Percentiles rank a stretch among this genome's conserved stretches.
Evolutionary conservation across 2,329 filamentous ascomycete genomes (phyloP).

Genomic region (Alternaria sp.): DNA sequence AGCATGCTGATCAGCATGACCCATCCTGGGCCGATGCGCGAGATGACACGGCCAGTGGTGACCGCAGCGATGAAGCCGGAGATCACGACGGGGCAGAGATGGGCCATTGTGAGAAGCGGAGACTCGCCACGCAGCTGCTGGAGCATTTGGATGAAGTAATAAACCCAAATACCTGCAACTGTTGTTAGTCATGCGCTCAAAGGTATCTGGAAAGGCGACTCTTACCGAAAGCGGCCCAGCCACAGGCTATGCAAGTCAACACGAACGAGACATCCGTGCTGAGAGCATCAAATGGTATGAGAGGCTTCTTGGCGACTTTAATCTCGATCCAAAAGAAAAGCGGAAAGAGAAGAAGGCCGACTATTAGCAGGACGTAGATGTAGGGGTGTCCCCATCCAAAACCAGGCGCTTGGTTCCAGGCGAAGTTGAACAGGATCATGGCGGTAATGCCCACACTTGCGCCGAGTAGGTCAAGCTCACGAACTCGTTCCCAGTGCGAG

Average conservation of each 20-base stretch:
- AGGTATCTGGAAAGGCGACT: not conserved
- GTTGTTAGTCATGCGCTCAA: not conserved
- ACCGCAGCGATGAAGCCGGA: slow-evolving; percentile 44
- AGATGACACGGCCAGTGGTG: slow-evolving; percentile 39
- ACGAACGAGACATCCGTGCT: slow-evolving; percentile 62
- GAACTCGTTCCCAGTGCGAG: slow-evolving; percentile 29
- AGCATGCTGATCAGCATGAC: slow-evolving; percentile 44
- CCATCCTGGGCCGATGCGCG: slow-evolving; percentile 33
- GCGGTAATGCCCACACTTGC: slow-evolving; percentile 59
- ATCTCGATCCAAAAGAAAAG: slow-evolving; percentile 63
- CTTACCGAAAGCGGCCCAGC: slow-evolving; percentile 46
- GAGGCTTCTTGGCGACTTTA: slow-evolving; percentile 55
- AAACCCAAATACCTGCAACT: slow-evolving; percentile 34
- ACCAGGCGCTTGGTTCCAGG: slow-evolving; percentile 69
- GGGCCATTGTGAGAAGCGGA: slow-evolving; percentile 37
- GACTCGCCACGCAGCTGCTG: slow-evolving; percentile 30
- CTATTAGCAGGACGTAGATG: slow-evolving; percentile 63
- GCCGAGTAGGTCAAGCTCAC: slow-evolving; percentile 54
- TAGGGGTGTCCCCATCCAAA: slow-evolving; percentile 65
- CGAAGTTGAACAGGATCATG: slow-evolving; percentile 67
- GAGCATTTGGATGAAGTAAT: slow-evolving; percentile 43
- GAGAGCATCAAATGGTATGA: slow-evolving; percentile 64
- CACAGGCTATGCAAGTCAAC: slow-evolving; percentile 59
- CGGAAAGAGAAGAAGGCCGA: slow-evolving; percentile 62
- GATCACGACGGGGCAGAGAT: slow-evolving; percentile 32